Conservation (phyloP, 108 stramenopile species). For the Discostella pseudostelligera region DNA sequence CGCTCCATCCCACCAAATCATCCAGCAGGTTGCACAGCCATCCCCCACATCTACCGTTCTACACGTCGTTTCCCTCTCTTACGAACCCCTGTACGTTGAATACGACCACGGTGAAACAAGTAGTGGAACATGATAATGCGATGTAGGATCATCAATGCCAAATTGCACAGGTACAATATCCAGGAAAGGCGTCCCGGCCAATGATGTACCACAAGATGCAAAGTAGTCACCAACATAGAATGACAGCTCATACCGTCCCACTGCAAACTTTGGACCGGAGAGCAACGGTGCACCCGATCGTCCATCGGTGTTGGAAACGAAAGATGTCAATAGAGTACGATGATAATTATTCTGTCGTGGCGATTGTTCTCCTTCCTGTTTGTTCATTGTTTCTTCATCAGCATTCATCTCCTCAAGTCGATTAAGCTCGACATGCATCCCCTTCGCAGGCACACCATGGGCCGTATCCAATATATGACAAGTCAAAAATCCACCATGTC, state of each 20-base stretch:
- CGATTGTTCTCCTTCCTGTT: background rate
- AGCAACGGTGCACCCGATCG: constrained; percentile 77
- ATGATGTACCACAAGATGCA: constrained; percentile 50
- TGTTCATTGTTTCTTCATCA: constrained; percentile 16
- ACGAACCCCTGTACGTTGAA: constrained; percentile 84
- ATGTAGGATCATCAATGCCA: constrained; percentile 91
- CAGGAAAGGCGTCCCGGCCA: constrained; percentile 75
- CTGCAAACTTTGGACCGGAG: constrained; percentile 63
- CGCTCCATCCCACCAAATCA: no score
- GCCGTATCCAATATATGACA: constrained; percentile 90
- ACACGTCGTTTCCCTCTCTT: background rate
- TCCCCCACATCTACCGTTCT: no score
- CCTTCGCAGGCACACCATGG: constrained; percentile 68
- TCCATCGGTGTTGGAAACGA: constrained; percentile 83
- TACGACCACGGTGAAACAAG: constrained; percentile 87
- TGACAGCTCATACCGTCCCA: constrained; percentile 80
- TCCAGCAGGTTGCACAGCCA: no score
- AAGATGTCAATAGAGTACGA: constrained; percentile 49
- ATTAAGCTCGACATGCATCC: constrained; percentile 74
- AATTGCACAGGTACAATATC: constrained; percentile 81
- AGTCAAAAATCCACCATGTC: constrained; percentile 78
- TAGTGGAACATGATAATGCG: constrained; percentile 91
- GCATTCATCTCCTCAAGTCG: constrained; percentile 48
- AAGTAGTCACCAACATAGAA: constrained; percentile 89
- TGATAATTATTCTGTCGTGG: background rate